These are phyloP conservation scores for Hypoxylon fuscum DNA, from an alignment of 495 filamentous ascomycete genomes.

Conservation along the genomic window DNA sequence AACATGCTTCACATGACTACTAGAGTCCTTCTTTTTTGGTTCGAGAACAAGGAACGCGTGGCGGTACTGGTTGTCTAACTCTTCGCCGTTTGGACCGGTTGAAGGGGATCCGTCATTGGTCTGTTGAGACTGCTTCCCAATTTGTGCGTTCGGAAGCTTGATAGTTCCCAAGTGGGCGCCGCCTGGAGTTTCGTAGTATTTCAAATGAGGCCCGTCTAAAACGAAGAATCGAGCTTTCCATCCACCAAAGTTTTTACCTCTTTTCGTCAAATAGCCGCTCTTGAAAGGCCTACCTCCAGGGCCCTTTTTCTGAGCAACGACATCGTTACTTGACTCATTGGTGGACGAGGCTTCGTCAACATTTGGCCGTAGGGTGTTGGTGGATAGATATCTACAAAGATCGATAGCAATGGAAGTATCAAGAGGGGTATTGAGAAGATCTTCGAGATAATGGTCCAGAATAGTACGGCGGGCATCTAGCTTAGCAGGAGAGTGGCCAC, in stretches of 20 bases:
- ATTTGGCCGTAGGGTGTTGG: constrained; percentile 80
- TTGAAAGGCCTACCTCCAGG: constrained; percentile 75
- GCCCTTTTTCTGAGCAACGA: constrained; percentile 53
- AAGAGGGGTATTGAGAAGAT: constrained; percentile 81
- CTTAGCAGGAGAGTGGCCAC: constrained; percentile 91
- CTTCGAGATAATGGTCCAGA: constrained; percentile 85
- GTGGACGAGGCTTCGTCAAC: constrained; percentile 67
- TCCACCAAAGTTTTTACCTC: constrained; percentile 98
- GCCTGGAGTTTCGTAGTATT: constrained; percentile 89
- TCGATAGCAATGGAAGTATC: constrained; percentile 80
- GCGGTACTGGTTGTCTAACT: constrained; percentile 89
- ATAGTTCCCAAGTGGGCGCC: constrained; percentile 92
- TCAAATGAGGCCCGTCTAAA: constrained; percentile 86
- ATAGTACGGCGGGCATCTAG: constrained; percentile 86
- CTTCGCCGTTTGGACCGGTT: constrained; percentile 68
- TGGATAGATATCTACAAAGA: constrained; percentile 88
- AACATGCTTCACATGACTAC: constrained; percentile 89
- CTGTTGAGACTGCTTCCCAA: constrained; percentile 85
- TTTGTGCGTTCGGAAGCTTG: constrained; percentile 88
- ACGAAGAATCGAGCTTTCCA: constrained; percentile 98
- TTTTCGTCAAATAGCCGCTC: constrained; percentile 93
- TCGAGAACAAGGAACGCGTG: constrained; percentile 96
- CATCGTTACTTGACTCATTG: constrained; percentile 51
- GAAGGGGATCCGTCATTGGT: constrained; percentile 68
- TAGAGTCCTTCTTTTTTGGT: constrained; percentile 95